Base-by-base conservation (phyloP, 352 stramenopile species). In the Aphanomyces cochlioides region DNA sequence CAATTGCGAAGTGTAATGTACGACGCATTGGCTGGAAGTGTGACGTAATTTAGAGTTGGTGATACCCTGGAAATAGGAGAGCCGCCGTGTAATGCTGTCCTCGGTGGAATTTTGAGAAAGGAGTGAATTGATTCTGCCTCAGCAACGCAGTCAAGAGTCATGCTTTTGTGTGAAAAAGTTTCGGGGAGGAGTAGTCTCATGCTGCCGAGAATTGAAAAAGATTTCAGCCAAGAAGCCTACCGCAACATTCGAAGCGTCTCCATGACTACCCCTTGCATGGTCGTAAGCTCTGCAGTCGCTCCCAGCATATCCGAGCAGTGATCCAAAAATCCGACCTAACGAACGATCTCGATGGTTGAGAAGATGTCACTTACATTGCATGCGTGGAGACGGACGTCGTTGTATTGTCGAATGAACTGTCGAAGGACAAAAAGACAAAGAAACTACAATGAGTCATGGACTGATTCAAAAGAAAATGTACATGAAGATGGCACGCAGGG, bases 1-100 rank as follows among this genome's bases (percentile, higher is more conserved):
- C 63, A 69, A 39, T 69, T 69, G 63, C 15, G 13, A 4, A 61
- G 19, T n/a, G 63, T 69, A 15, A 69, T n/a, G 63, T 43, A 34
- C 3, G 37, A 47, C 4, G 63, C 47, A 40, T 69, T 60, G 6
- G 45, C 63, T 12, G 63, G 63, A 10, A 69, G 28, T 3, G 41
- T 17, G 13, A 69, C 37, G 21, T 58, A 60, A 5, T 48, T 40
- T 10, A 2, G 10, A 10, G 19, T 68, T 19, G 7, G 60, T 13
- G 60, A 12, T n/a, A 19, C n/a, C 45, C 13, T 19, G 13, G 45
- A 19, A 53, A 15, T 53, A 2, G 45, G 56, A 41, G 47, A 5
- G 8, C 3, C 56, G 39, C 10, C 19, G 1, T 1, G 13, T 28
- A 28, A 28, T 28, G 36, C 19, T 28, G 53, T 10, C 10, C 12